phyloP scores from a whole-genome alignment of 2,329 filamentous ascomycete genomes.

The Bisporella sp. region DNA sequence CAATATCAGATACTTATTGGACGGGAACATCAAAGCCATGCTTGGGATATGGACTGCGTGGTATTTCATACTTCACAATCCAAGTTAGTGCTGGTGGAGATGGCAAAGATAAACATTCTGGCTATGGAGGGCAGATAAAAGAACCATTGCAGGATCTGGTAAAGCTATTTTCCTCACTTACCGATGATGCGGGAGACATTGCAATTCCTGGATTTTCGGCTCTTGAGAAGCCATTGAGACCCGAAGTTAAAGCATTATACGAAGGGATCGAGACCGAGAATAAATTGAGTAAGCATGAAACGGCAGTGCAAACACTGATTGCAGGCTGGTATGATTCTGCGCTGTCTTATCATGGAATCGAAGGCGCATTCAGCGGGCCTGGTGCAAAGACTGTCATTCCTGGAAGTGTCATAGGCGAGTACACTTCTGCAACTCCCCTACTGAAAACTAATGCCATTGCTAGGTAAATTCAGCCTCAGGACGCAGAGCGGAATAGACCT shows the following conservation, averaged over 20 bases:
- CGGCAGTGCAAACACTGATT: not conserved
- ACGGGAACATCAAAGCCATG: not conserved
- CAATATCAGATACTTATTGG: conserved; percentile 5
- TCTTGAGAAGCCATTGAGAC: not conserved
- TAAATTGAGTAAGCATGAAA: not conserved
- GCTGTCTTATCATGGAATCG: not conserved
- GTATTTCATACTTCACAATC: conserved; percentile 1
- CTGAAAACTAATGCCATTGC: no score
- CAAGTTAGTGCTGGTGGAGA: not conserved
- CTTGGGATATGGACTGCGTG: not conserved
- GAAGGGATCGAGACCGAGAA: not conserved
- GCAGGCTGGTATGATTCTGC: not conserved
- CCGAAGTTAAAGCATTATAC: not conserved
- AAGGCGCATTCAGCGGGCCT: not conserved
- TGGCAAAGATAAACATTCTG: not conserved
- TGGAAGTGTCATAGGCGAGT: not conserved
- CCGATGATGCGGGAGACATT: not conserved
- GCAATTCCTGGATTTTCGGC: not conserved
- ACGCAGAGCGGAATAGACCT: not conserved
- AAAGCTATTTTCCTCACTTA: not conserved
- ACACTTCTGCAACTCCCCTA: no score
- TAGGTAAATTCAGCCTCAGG: conserved; percentile 1
- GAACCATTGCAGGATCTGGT: conserved; percentile 2
- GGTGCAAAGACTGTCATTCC: not conserved
- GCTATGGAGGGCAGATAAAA: not conserved